Percentiles rank a stretch among this genome's conserved stretches.
Conservation (phyloP, 2,329 filamentous ascomycete species). For the Colletotrichum sublineola region DNA sequence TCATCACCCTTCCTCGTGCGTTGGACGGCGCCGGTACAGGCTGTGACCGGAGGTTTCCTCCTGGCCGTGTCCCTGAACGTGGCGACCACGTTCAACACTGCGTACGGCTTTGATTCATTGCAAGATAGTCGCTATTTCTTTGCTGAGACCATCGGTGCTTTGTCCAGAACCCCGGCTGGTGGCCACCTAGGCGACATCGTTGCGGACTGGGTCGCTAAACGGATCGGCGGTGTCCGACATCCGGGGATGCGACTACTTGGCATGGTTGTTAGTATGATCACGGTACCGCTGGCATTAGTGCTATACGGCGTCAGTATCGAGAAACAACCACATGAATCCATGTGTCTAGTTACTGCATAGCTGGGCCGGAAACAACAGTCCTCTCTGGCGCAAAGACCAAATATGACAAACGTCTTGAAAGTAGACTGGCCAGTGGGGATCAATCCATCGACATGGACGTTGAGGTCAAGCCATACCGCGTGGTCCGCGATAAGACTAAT, state of each 20-base stretch:
- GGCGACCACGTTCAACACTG: constrained; percentile 55
- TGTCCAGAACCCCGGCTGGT: constrained; percentile 64
- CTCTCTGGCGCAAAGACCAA: neutral
- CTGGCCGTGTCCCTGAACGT: constrained; percentile 69
- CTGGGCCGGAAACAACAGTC: too few species aligned
- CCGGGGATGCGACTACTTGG: constrained; percentile 72
- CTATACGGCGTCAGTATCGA: constrained; percentile 60
- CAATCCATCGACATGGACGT: neutral
- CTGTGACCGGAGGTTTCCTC: constrained; percentile 68
- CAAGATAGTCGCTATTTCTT: constrained; percentile 66
- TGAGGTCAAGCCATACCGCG: neutral
- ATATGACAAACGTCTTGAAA: neutral
- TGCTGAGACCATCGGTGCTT: constrained; percentile 60
- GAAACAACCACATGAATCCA: constrained; percentile 53
- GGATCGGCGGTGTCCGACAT: constrained; percentile 68
- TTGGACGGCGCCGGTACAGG: constrained; percentile 67
- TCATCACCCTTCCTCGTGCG: constrained; percentile 66
- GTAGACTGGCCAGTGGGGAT: neutral
- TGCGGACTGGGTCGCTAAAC: constrained; percentile 62
- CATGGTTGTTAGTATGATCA: constrained; percentile 63
- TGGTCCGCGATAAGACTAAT: neutral
- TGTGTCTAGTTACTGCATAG: neutral
- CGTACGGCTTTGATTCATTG: constrained; percentile 60
- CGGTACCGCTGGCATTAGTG: constrained; percentile 60
- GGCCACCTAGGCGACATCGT: constrained; percentile 62